Evolutionary conservation across 78 protist species (phyloP), one percentile per base, ranked within the genome.

Genomic region (Chrysochromulina parva): DNA sequence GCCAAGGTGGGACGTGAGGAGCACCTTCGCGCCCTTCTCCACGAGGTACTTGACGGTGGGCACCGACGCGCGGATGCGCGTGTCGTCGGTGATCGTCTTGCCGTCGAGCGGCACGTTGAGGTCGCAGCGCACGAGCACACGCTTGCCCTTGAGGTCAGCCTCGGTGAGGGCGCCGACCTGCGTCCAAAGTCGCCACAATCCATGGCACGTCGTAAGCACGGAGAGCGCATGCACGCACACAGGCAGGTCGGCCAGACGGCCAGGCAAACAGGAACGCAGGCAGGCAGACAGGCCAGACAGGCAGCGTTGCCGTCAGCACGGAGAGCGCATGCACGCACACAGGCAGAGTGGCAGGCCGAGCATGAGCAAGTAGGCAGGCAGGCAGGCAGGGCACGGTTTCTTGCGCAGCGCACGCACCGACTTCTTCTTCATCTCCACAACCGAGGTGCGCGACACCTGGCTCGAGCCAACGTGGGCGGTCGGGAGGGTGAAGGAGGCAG

Each of bases 21-120:
- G 76, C 58, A 93, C 67, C 94, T 90, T 87, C 0, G 93, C 92
- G 81, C 93, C 95, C 60, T 90, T 55, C 53, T 86, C 92, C 5
- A 92, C 1, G 78, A 94, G 87, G 88, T 94, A 48, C 78, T 90
- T 52, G 73, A 95, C 3, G 74, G 97, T 95, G 38, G 97, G 97
- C 24, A 95, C 54, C 28, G 96, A 55, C 10, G 92, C 95, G 59
- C 76, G 91, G 90, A 94, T 94, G 62, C 97, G 89, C 28, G 93
- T 67, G 91, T 88, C 88, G 84, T 93, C 89, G 52, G 94, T 88
- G 91, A 95, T 90, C 54, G 73, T 91, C 89, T 62, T 91, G 60
- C 90, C 92, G 26, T 94, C 94, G 16, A 92, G 90, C 26, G 97
- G 97, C 47, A 95, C 96, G 92, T 95, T 95, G 80, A 86, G 89